Percentiles rank a stretch among this genome's conserved stretches.
phyloP scores from a whole-genome alignment of 2,329 filamentous ascomycete species.

The Diaporthe vaccinii region DNA sequence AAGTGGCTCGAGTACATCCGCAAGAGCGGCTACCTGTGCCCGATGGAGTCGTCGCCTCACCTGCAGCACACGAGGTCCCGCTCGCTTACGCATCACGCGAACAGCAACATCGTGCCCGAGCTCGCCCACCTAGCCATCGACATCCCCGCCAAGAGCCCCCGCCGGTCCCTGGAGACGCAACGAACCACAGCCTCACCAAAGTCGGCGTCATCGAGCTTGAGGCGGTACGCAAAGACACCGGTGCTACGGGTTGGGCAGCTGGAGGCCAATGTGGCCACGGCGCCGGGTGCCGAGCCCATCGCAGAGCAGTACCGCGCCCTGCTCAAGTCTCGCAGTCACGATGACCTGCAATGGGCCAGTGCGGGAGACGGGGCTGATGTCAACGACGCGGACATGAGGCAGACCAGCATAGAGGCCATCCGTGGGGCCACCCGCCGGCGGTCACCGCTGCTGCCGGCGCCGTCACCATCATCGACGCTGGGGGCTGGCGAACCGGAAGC shows the following conservation, averaged over 20 bases:
- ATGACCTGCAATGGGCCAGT: background rate
- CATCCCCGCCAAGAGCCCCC: constrained; percentile 42
- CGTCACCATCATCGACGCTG: constrained; percentile 41
- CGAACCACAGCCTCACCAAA: constrained; percentile 43
- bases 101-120: constrained; percentile 50
- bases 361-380: background rate
- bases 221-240: constrained; percentile 66
- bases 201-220: constrained; percentile 50
- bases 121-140: constrained; percentile 52
- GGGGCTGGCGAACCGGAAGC: background rate
- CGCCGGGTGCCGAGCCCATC: constrained; percentile 61
- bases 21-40: constrained; percentile 45
- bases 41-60: constrained; percentile 42
- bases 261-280: constrained; percentile 52
- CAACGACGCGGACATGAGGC: constrained; percentile 32
- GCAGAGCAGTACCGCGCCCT: constrained; percentile 65
- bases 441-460: constrained; percentile 33
- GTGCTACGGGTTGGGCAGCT: constrained; percentile 64
- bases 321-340: constrained; percentile 55
- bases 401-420: constrained; percentile 38
- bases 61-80: constrained; percentile 33
- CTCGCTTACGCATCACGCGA: constrained; percentile 13
- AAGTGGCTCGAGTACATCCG: constrained; percentile 52
- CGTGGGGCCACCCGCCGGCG: constrained; percentile 36
- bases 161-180: constrained; percentile 42